These are phyloP conservation scores for Cucumis melo DNA, from an alignment of 306 rosid genomes.

Conservation along the genomic window DNA sequence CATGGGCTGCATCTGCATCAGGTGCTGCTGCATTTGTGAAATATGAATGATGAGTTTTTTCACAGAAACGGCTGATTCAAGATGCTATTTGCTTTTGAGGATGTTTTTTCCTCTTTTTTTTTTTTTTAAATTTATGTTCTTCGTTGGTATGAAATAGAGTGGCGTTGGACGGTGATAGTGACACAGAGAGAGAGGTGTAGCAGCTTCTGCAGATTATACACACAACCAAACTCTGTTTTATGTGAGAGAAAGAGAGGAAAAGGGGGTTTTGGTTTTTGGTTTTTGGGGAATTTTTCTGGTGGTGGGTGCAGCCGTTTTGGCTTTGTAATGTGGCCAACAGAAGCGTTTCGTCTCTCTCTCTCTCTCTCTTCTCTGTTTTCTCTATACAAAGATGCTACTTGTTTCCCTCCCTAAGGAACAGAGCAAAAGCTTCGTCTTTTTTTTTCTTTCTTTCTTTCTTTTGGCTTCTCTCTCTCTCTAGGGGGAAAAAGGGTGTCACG, in stretches of 20 bases:
- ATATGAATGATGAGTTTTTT: background rate
- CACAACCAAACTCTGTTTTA: background rate
- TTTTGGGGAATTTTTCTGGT: background rate
- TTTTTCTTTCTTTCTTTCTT: background rate
- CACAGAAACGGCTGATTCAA: slow-evolving; percentile 8
- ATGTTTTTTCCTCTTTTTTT: too few relatives aligned
- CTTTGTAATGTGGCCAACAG: background rate
- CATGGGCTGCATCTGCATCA: slow-evolving; percentile 99
- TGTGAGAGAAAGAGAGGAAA: background rate
- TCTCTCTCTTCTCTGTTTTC: background rate
- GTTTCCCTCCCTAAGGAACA: slow-evolving; percentile 10
- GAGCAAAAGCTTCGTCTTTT: background rate
- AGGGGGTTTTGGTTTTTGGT: background rate
- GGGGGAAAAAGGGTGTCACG: slow-evolving; percentile 32
- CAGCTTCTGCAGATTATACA: background rate
- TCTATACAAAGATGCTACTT: background rate
- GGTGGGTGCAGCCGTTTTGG: slow-evolving; percentile 4
- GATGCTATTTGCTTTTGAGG: slow-evolving; percentile 8
- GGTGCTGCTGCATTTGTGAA: slow-evolving; percentile 86
- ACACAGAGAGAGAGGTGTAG: background rate
- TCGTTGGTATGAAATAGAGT: background rate
- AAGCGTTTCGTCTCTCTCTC: background rate
- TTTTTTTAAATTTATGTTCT: background rate
- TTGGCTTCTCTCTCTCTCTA: background rate
- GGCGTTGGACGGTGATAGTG: slow-evolving; percentile 1